Conservation (phyloP, 768 basidiomycete genomes). For the Phanerochaete sordida region DNA sequence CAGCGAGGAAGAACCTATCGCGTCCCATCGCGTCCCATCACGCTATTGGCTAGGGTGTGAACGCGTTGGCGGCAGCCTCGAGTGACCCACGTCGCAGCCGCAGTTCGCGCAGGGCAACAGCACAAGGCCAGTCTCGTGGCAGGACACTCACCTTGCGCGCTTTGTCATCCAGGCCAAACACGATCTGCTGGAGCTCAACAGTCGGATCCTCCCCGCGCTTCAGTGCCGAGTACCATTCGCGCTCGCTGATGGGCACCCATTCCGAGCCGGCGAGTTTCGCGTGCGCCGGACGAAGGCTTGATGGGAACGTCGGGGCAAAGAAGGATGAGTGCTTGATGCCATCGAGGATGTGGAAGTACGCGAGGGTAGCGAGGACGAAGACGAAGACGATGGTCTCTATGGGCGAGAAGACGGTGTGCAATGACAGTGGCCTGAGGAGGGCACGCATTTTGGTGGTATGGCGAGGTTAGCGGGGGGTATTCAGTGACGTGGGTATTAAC, state of each 20-base stretch:
- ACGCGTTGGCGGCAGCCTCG: neutral
- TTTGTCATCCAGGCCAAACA: slow-evolving; percentile 50
- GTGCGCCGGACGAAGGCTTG: slow-evolving; percentile 52
- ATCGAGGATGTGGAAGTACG: slow-evolving; percentile 90
- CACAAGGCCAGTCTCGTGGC: slow-evolving; percentile 9
- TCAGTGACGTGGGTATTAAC: slow-evolving; percentile 9
- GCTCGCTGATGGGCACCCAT: slow-evolving; percentile 61
- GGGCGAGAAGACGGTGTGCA: slow-evolving; percentile 69
- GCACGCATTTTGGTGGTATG: slow-evolving; percentile 44
- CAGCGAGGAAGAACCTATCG: neutral
- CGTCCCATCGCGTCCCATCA: neutral
- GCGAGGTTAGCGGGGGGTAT: neutral
- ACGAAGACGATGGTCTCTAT: slow-evolving; percentile 91
- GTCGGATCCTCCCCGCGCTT: slow-evolving; percentile 32
- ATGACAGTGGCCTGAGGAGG: slow-evolving; percentile 63
- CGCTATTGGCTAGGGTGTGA: neutral
- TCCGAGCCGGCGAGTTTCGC: slow-evolving; percentile 49
- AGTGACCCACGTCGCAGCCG: neutral
- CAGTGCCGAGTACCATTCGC: slow-evolving; percentile 42
- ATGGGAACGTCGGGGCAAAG: slow-evolving; percentile 52
- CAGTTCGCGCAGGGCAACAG: neutral
- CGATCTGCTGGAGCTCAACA: slow-evolving; percentile 73
- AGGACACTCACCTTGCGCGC: slow-evolving; percentile 29
- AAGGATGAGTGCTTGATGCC: slow-evolving; percentile 88
- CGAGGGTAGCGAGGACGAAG: slow-evolving; percentile 85